A percentile compares a stretch with the other conserved stretches of the same genome.
These are phyloP conservation scores for Suillus ampliporus DNA, from an alignment of 768 basidiomycete species.

Conservation along the genomic window DNA sequence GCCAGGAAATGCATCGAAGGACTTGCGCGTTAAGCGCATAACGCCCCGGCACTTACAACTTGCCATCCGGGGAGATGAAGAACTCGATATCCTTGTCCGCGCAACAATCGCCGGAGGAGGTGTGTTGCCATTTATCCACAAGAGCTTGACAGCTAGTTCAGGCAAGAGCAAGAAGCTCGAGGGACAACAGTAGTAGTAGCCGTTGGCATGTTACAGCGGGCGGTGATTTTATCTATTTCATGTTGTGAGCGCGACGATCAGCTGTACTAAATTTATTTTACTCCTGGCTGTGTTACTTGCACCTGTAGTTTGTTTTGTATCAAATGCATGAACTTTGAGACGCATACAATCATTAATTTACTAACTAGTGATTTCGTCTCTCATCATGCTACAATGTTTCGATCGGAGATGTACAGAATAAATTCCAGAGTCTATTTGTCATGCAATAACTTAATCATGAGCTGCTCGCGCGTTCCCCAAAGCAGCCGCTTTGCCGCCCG, in stretches of 20 bases:
- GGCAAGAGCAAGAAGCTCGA: constrained; percentile 55
- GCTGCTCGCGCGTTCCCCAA: constrained; percentile 46
- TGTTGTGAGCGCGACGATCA: neutral
- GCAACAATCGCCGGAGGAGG: constrained; percentile 94
- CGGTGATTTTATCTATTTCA: neutral
- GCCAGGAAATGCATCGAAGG: constrained; percentile 93
- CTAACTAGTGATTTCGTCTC: neutral
- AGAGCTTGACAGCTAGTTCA: constrained; percentile 65
- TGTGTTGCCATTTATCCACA: constrained; percentile 89
- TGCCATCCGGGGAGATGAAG: constrained; percentile 96
- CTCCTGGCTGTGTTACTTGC: constrained; percentile 1
- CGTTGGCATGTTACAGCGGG: constrained; percentile 10
- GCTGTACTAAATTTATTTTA: constrained; percentile 3
- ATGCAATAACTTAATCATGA: constrained; percentile 40
- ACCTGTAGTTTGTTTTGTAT: constrained; percentile 10
- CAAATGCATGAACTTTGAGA: constrained; percentile 1
- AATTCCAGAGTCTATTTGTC: neutral
- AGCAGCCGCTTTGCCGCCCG: constrained; percentile 55
- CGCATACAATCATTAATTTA: neutral
- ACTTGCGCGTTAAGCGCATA: constrained; percentile 96
- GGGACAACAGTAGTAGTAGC: constrained; percentile 25
- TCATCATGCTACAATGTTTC: neutral
- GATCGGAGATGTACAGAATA: neutral
- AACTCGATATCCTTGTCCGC: constrained; percentile 92
- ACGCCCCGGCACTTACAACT: constrained; percentile 95